Evolutionary conservation across 495 filamentous ascomycete genomes (phyloP), one percentile per base, ranked within the genome.

Genomic region (Tetracladium marchalianum): DNA sequence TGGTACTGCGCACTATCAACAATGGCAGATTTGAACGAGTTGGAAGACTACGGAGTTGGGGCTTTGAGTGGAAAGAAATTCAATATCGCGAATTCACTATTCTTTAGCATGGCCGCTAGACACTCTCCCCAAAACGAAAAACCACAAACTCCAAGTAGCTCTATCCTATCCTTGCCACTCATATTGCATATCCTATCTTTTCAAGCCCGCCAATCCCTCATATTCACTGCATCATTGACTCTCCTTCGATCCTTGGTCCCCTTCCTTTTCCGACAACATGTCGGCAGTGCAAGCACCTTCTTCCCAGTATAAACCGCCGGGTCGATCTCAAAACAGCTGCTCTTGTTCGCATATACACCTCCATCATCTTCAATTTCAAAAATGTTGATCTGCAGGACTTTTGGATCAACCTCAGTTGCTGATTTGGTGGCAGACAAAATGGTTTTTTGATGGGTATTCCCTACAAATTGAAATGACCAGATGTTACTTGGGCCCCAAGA

Each of bases 351-450:
- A 46, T 60, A 60, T 42, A 54, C 39, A 27, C 57, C 56, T 39
- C 35, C 44, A 45, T 53, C 40, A 49, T 49, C 35, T 46, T 55
- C 52, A 6, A 55, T 51, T 39, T 53, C 52, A 35, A 55, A 1
- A 36, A 53, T 53, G 18, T 55, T 55, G 19, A 63, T 59, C 50
- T 61, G 54, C 16, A 67, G 47, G 8, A 67, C 61, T 40, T 66
- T 60, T 10, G 59, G 62, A 39, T 61, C n/a, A n/a, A n/a, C n/a
- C n/a, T n/a, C n/a, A n/a, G n/a, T n/a, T n/a, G n/a, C n/a, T n/a
- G n/a, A 44, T 44, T 34, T 47, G 32, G 41, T 45, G 35, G 17
- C 47, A 31, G 47, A 45, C 41, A 19, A 50, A 50, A 50, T 50
- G 41, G 45, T 44, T 41, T 50, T 50, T 41, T 50, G 47, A 50